phyloP scores from a whole-genome alignment of 2,329 filamentous ascomycete species.

The Ilyonectria mors-panacis region DNA sequence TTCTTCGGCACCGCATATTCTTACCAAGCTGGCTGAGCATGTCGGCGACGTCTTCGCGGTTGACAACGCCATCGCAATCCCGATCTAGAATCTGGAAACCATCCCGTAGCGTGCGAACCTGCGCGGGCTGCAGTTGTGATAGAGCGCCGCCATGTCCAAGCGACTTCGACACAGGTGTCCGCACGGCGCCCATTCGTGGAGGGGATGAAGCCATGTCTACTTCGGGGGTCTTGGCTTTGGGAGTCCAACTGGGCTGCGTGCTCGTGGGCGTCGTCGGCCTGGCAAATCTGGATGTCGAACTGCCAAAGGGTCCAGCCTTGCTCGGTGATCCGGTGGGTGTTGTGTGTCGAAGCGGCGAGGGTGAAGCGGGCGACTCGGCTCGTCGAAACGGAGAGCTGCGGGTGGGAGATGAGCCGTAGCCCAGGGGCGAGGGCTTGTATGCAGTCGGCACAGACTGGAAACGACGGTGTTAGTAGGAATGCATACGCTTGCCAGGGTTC shows the following conservation, averaged over 20 bases:
- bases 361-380: slow-evolving; percentile 75
- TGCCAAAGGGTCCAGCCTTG: slow-evolving; percentile 54
- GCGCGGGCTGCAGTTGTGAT: slow-evolving; percentile 82
- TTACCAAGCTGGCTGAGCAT: slow-evolving; percentile 89
- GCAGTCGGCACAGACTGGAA: slow-evolving; percentile 67
- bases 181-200: slow-evolving; percentile 54
- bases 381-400: slow-evolving; percentile 77
- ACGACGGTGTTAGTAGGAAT: slow-evolving; percentile 48
- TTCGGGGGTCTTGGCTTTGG: slow-evolving; percentile 49
- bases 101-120: slow-evolving; percentile 90
- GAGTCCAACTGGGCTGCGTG: slow-evolving; percentile 56
- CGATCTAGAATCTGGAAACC: slow-evolving; percentile 94
- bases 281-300: slow-evolving; percentile 51
- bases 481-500: slow-evolving; percentile 42
- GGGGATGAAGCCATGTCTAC: slow-evolving; percentile 54
- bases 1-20: slow-evolving; percentile 13
- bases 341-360: slow-evolving; percentile 74
- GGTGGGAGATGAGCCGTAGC: slow-evolving; percentile 74
- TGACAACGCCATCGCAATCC: slow-evolving; percentile 87
- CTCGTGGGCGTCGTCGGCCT: slow-evolving; percentile 60
- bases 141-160: slow-evolving; percentile 68
- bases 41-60: slow-evolving; percentile 85
- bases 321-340: slow-evolving; percentile 76
- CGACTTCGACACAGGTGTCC: slow-evolving; percentile 52
- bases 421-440: slow-evolving; percentile 80